Evolutionary conservation across 2,329 filamentous ascomycete species (phyloP).

Genomic region (Scedosporium boydii): DNA sequence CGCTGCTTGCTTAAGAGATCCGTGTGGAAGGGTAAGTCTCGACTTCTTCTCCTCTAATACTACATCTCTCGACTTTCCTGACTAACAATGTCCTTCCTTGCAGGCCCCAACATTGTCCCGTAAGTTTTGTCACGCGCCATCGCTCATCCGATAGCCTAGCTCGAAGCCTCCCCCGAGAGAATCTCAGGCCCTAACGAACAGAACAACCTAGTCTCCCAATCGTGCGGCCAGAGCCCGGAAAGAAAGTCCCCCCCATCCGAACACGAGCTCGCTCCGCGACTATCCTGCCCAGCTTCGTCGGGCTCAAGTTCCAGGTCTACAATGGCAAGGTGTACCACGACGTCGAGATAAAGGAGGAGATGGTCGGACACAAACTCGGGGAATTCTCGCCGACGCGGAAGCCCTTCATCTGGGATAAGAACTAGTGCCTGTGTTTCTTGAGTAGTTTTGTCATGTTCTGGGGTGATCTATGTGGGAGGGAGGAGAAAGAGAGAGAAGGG

Average conservation of each 20-base stretch:
- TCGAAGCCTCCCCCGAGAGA: slow-evolving; percentile 13
- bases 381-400: slow-evolving; percentile 69
- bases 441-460: too few species aligned
- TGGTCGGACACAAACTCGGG: slow-evolving; percentile 92
- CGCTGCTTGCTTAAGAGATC: slow-evolving; percentile 62
- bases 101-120: slow-evolving; percentile 45
- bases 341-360: slow-evolving; percentile 80
- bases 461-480: too few species aligned
- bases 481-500: not conserved
- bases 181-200: not conserved
- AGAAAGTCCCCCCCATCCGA: slow-evolving; percentile 62
- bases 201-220: slow-evolving; percentile 48
- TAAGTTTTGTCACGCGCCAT: slow-evolving; percentile 22
- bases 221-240: slow-evolving; percentile 46
- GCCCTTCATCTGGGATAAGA: slow-evolving; percentile 43
- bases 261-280: slow-evolving; percentile 84
- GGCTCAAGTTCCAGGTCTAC: slow-evolving; percentile 80
- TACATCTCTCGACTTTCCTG: not conserved
- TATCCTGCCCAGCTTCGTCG: slow-evolving; percentile 86
- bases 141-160: not conserved
- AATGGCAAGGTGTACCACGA: slow-evolving; percentile 85
- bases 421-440: slow-evolving; percentile 12
- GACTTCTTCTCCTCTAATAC: not conserved
- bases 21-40: slow-evolving; percentile 70
- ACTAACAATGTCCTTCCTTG: slow-evolving; percentile 12